Base-by-base conservation (phyloP, 495 filamentous ascomycete genomes). In the Aspergillus funiculosus region DNA sequence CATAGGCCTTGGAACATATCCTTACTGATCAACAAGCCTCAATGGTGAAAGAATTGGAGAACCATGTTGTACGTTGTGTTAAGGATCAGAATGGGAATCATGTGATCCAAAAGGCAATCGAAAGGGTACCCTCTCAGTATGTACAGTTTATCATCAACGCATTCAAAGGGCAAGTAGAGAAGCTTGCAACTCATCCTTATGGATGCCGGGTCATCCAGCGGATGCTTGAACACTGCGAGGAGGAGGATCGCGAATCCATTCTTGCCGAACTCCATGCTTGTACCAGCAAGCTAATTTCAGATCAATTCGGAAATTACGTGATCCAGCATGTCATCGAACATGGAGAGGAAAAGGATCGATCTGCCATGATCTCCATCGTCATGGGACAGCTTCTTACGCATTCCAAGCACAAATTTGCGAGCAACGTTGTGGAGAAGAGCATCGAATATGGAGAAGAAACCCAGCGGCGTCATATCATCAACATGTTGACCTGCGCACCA, bases 261-360 rank as follows among this genome's bases (percentile, higher is more conserved):
- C 77, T 96, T 39, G 66, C 73, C 7, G 94, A 98, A 64, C 72
- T 98, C 2, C 86, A 94, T 54, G 66, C 66, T 5, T 87, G 82
- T 56, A 82, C 85, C 0, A 48, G 76, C 19, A 73, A 71, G 36
- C 77, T 98, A 25, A 86, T 97, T 40, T 77, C 82, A 2, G 89
- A 98, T 56, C 86, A 91, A 56, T 98, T 86, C 51, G 92, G 92
- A 22, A 98, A 98, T 67, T 98, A 98, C 60, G 92, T 98, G 24
- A 87, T 86, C 10, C 94, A 97, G 58, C 89, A 98, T 65, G 79
- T 97, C 38, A 91, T 98, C 43, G 76, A 85, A 41, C 81, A 88
- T 49, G 94, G 94, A 10, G 74, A 81, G 22, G 78, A 80, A 18
- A 80, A 83, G 37, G 90, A 95, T 52, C 80, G 85, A 14, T 74